Conservation (phyloP, 371 early-diverging fungal species). For the Phascolomyces articulosus region DNA sequence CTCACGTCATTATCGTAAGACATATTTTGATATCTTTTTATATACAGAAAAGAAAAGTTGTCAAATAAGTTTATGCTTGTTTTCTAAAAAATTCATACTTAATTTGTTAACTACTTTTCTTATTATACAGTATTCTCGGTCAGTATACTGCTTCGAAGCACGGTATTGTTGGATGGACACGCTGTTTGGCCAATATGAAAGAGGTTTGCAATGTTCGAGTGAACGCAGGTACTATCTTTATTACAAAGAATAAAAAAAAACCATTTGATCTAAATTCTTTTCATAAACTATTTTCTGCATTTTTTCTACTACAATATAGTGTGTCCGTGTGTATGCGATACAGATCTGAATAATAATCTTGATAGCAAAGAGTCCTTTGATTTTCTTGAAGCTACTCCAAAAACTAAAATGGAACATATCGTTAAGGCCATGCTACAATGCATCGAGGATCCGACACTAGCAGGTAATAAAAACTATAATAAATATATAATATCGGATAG, state of each 20-base stretch:
- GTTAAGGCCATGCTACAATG: not conserved
- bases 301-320: no score
- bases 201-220: constrained; percentile 23
- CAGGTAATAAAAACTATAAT: not conserved
- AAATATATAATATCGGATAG: no score
- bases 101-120: no score
- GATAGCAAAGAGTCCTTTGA: not conserved
- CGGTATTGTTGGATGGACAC: constrained; percentile 31
- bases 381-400: not conserved
- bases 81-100: no score
- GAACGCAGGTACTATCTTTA: constrained; percentile 14
- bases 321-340: not conserved
- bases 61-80: no score
- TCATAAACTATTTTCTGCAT: no score
- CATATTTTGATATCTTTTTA: no score
- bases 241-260: no score
- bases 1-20: no score
- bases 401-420: not conserved
- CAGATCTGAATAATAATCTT: not conserved
- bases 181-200: constrained; percentile 3
- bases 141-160: constrained; percentile 20
- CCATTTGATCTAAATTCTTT: no score
- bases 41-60: no score
- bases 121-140: no score
- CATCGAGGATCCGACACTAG: not conserved